These are phyloP conservation scores for Linderina pennispora DNA, from an alignment of 192 early-diverging fungal genomes.

Conservation along the genomic window DNA sequence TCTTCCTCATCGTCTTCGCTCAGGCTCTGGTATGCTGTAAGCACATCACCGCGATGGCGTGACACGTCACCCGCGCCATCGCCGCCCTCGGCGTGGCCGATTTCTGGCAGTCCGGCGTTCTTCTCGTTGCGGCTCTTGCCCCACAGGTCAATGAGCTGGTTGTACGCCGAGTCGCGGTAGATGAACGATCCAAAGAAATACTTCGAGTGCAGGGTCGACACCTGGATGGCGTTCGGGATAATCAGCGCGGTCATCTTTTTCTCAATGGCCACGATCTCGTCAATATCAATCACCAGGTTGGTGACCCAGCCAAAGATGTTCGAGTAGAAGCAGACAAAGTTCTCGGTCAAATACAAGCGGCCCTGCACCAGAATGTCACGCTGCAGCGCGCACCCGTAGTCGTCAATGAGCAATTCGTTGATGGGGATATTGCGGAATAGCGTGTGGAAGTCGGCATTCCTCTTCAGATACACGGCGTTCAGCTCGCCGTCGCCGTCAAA, in stretches of 20 bases:
- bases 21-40: slow-evolving; percentile 39
- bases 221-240: slow-evolving; percentile 84
- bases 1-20: slow-evolving; percentile 13
- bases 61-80: slow-evolving; percentile 35
- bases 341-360: slow-evolving; percentile 74
- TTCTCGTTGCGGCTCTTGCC: slow-evolving; percentile 32
- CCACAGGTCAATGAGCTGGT: slow-evolving; percentile 67
- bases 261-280: slow-evolving; percentile 77
- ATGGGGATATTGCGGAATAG: slow-evolving; percentile 49
- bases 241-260: slow-evolving; percentile 79
- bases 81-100: slow-evolving; percentile 31
- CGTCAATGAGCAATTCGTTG: slow-evolving; percentile 50
- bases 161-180: slow-evolving; percentile 72
- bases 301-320: slow-evolving; percentile 91
- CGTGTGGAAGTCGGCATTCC: slow-evolving; percentile 49
- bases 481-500: slow-evolving; percentile 32
- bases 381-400: slow-evolving; percentile 81
- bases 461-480: slow-evolving; percentile 47
- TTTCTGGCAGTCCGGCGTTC: slow-evolving; percentile 36
- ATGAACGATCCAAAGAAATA: slow-evolving; percentile 85
- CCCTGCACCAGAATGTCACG: slow-evolving; percentile 88
- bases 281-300: slow-evolving; percentile 65
- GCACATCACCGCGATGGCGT: slow-evolving; percentile 17
- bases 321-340: slow-evolving; percentile 76
- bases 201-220: slow-evolving; percentile 65